These are phyloP conservation scores for Schizochytrium sp. DNA, from an alignment of 108 stramenopile species.

Conservation along the genomic window DNA sequence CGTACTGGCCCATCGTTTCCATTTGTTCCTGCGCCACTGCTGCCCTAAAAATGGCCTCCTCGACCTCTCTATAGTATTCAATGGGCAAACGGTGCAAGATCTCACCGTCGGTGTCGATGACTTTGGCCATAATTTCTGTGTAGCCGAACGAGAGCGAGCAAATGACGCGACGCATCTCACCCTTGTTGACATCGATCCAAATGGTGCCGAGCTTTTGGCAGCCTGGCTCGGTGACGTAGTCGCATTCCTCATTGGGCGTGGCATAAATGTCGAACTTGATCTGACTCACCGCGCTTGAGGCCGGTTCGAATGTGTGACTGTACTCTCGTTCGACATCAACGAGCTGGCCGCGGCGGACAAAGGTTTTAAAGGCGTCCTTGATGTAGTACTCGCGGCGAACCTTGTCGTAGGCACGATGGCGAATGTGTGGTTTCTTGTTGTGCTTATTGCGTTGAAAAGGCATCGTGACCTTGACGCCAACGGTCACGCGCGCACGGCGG, in stretches of 20 bases:
- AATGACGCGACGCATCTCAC: background rate
- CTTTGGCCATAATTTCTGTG: background rate
- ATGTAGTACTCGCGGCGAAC: background rate
- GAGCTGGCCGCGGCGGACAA: background rate
- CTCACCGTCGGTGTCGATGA: background rate
- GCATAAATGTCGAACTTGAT: constrained; percentile 13
- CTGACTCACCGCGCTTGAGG: background rate
- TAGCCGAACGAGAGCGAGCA: background rate
- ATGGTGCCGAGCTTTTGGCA: background rate
- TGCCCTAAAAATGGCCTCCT: background rate
- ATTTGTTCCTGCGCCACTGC: background rate
- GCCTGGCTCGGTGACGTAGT: background rate
- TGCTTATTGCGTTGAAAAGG: background rate
- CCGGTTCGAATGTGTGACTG: background rate
- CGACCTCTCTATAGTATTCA: background rate
- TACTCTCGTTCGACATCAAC: background rate
- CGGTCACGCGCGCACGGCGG: background rate
- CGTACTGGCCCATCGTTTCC: background rate
- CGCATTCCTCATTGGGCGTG: background rate
- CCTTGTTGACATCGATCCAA: background rate
- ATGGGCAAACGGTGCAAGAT: background rate
- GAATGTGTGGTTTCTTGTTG: constrained; percentile 10
- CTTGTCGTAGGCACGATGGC: background rate
- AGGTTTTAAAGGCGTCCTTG: background rate
- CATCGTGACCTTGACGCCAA: background rate